Conservation (phyloP, 371 early-diverging fungal species). For the Fennellomyces sp. region DNA sequence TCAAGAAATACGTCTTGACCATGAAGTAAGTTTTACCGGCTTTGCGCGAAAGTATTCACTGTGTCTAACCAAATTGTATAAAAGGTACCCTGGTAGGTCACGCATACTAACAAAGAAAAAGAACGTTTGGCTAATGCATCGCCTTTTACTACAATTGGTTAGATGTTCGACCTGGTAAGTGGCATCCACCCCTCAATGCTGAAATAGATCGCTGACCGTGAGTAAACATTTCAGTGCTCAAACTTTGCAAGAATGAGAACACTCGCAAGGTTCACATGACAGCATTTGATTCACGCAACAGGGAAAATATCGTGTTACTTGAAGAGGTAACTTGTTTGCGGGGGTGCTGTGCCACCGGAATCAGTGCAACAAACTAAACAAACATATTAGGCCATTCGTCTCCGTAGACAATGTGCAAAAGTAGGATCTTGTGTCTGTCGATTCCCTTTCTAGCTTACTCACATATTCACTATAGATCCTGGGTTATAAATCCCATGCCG, state of each 20-base stretch:
- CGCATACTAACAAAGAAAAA: background rate
- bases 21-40: constrained; percentile 64
- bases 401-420: constrained; percentile 64
- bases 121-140: background rate
- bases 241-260: constrained; percentile 61
- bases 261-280: constrained; percentile 58
- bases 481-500: constrained; percentile 79
- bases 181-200: background rate
- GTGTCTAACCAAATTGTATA: background rate
- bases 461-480: constrained; percentile 44
- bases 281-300: constrained; percentile 62
- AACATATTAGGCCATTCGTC: constrained; percentile 47
- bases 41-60: too few species aligned
- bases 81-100: constrained; percentile 46
- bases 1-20: constrained; percentile 67
- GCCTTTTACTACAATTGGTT: background rate
- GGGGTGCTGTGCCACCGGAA: background rate
- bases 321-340: constrained; percentile 40
- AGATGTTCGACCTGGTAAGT: constrained; percentile 53
- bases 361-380: constrained; percentile 3
- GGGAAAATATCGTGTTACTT: constrained; percentile 58
- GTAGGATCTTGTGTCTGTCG: constrained; percentile 3
- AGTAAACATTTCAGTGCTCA: constrained; percentile 38
- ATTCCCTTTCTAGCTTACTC: background rate
- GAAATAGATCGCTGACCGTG: background rate